phyloP scores from a whole-genome alignment of 345 rosid species.

The Hibiscus mutabilis region DNA sequence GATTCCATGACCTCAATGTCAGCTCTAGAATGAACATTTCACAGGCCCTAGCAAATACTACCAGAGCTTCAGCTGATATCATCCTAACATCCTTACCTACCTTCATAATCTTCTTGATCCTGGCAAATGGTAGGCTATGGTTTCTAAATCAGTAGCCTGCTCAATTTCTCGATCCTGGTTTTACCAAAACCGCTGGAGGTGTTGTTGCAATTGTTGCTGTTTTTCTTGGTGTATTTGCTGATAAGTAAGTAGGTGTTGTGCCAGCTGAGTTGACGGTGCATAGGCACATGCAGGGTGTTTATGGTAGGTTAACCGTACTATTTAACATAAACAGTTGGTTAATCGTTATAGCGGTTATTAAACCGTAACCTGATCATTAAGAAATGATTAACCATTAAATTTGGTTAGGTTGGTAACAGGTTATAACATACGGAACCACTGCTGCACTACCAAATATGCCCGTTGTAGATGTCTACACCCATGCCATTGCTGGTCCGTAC shows the following conservation, averaged over 20 bases:
- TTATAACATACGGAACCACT: slow-evolving; percentile 45
- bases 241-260: slow-evolving; percentile 63
- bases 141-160: slow-evolving; percentile 71
- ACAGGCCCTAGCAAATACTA: slow-evolving; percentile 91
- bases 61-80: slow-evolving; percentile 97
- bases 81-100: slow-evolving; percentile 95
- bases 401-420: slow-evolving; percentile 48
- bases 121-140: slow-evolving; percentile 85
- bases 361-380: no score
- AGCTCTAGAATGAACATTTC: slow-evolving; percentile 94
- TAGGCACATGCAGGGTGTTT: neutral
- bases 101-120: slow-evolving; percentile 99
- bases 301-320: no score
- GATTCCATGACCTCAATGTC: slow-evolving; percentile 92
- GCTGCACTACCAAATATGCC: slow-evolving; percentile 35
- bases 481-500: slow-evolving; percentile 76
- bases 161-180: slow-evolving; percentile 78
- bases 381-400: no score
- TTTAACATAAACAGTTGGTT: no score
- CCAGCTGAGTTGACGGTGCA: slow-evolving; percentile 33
- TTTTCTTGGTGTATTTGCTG: slow-evolving; percentile 90
- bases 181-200: slow-evolving; percentile 78
- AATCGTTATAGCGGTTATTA: no score
- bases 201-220: slow-evolving; percentile 83
- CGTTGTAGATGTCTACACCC: slow-evolving; percentile 46